Evolutionary conservation across 345 rosid genomes (phyloP), one percentile per base, ranked within the genome.

Genomic region (Isatis tinctoria): DNA sequence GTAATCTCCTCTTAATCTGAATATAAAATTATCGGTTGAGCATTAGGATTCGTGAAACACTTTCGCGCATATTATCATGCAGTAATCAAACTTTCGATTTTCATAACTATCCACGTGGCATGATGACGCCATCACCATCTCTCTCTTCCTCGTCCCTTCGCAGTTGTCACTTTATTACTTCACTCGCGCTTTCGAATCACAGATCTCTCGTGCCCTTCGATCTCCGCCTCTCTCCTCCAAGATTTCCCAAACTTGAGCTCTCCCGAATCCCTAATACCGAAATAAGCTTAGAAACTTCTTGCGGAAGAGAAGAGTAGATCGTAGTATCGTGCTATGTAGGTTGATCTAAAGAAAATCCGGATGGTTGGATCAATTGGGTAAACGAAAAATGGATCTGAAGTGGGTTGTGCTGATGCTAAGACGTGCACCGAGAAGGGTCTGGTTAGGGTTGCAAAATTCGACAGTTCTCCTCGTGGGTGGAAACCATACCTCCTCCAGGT

Each of bases 401-500:
- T 76, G 81, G 87, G 76, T 78, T 36, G 60, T 79, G 81, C 17
- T 81, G 49, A 80, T 66, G 72, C 69, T 74, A 22, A 79, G 75
- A 35, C 86, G 84, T 65, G 73, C 73, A 78, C 90, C 85, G 10
- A 82, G 79, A 72, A 80, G 86, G 79, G 89, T 85, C 64, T 89
- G 93, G 97, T 82, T 88, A 82, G 82, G 84, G 5, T 74, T 82
- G 14, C 95, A 87, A 90, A 85, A 71, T 66, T 81, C 90, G 51
- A 85, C 69, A 86, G 89, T 87, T 70, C 73, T 94, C 95, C 97
- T 91, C 82, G 95, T 94, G 97, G 98, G 97, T 89, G 97, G 98
- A 61, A 94, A 94, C 81, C 98, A 91, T 85, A 91, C 97, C 71
- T 91, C 95, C 72, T 91, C 87, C 95, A 88, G 97, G 96, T 94